phyloP scores from a whole-genome alignment of 2,329 filamentous ascomycete species.

The Fusarium graminum region DNA sequence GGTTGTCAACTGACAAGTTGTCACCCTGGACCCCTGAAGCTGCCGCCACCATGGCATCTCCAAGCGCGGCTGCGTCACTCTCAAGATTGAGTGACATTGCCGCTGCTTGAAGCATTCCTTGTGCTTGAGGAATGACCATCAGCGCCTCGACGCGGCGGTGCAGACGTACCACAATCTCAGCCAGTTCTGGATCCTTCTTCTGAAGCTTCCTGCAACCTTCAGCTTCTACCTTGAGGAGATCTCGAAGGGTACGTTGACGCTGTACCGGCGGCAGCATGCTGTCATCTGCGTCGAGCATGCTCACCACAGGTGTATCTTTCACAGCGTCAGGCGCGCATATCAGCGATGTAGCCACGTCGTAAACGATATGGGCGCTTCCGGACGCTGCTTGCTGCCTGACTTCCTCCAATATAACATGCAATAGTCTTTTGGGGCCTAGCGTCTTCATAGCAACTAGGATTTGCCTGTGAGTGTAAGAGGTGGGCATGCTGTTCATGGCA shows the following conservation, averaged over 20 bases:
- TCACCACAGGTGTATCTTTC: constrained; percentile 56
- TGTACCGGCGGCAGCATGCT: constrained; percentile 57
- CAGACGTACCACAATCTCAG: constrained; percentile 73
- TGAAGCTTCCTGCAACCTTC: constrained; percentile 70
- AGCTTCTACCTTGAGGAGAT: constrained; percentile 69
- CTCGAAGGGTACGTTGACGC: constrained; percentile 68
- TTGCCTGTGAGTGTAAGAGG: constrained; percentile 79
- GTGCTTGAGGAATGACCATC: constrained; percentile 61
- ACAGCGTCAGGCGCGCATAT: constrained; percentile 75
- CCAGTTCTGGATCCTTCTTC: constrained; percentile 67
- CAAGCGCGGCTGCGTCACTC: constrained; percentile 55
- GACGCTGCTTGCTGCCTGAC: constrained; percentile 71
- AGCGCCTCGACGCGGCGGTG: constrained; percentile 75
- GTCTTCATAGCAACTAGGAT: constrained; percentile 72
- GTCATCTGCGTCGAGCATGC: constrained; percentile 53
- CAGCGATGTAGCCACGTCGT: constrained; percentile 77
- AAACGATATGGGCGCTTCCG: constrained; percentile 70
- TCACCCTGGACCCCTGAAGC: constrained; percentile 58
- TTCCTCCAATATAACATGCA: constrained; percentile 76
- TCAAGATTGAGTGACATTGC: constrained; percentile 59
- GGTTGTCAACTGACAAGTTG: constrained; percentile 56
- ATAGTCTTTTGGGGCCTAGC: constrained; percentile 70
- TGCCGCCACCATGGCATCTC: constrained; percentile 60
- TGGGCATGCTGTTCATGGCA: constrained; percentile 66
- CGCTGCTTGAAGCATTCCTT: constrained; percentile 58